Percentiles rank a stretch among this genome's conserved stretches.
Conservation (phyloP, 169 alveolate genomes). For the Sarcocystis neurona region DNA sequence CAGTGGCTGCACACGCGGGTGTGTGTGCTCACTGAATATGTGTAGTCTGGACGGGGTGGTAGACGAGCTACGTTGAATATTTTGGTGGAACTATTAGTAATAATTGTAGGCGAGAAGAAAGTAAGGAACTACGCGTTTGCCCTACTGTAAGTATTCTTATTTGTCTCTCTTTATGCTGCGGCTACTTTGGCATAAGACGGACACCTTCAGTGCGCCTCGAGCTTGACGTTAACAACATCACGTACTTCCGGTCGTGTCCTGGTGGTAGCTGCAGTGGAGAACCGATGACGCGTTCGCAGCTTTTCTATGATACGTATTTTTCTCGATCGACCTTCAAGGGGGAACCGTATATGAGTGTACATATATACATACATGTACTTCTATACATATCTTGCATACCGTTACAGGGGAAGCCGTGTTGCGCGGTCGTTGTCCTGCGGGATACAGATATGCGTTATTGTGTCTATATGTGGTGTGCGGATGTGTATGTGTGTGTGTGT, state of each 20-base stretch:
- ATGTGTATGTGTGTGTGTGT: neutral
- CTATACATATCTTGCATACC: neutral
- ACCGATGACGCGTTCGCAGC: neutral
- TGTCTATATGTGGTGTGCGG: neutral
- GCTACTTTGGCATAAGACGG: neutral
- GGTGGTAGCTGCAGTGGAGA: neutral
- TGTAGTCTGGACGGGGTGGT: too few species aligned
- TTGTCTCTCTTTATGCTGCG: neutral
- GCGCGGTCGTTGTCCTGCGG: neutral
- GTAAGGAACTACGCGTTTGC: too few species aligned
- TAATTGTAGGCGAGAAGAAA: too few species aligned
- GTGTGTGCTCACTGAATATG: too few species aligned
- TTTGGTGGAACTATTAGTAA: too few species aligned
- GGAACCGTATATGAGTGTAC: neutral
- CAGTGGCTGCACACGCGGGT: too few species aligned
- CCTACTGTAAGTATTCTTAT: too few species aligned
- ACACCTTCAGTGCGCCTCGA: neutral
- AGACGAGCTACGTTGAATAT: too few species aligned
- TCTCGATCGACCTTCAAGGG: neutral
- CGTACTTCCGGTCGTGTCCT: neutral
- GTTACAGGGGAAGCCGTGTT: neutral
- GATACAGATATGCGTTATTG: neutral
- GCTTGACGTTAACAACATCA: neutral
- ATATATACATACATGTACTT: neutral
- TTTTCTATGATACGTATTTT: neutral